phyloP scores from a whole-genome alignment of 1,139 yeast species.

The Candida glucosophila region DNA sequence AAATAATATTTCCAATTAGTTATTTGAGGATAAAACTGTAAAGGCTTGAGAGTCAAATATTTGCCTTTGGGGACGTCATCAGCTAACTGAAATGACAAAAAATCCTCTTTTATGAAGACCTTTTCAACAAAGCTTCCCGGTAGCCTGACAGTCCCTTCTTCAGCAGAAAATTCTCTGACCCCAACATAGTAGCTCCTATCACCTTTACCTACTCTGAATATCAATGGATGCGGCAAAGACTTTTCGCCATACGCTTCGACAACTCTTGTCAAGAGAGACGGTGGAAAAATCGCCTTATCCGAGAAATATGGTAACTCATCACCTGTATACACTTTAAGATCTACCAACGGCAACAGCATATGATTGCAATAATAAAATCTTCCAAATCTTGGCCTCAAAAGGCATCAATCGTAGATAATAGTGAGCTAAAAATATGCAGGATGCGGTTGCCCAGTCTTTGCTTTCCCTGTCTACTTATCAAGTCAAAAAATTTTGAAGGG shows the following conservation, averaged over 20 bases:
- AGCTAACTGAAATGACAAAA: constrained; percentile 15
- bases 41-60: constrained; percentile 33
- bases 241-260: constrained; percentile 13
- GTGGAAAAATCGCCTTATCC: constrained; percentile 42
- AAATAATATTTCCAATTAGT: constrained; percentile 48
- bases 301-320: constrained; percentile 19
- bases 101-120: no score
- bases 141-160: constrained; percentile 21
- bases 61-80: constrained; percentile 34
- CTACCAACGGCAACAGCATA: no score
- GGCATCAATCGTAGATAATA: no score
- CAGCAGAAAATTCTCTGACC: constrained; percentile 41
- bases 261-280: constrained; percentile 23
- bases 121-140: constrained; percentile 25
- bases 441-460: no score
- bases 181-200: constrained; percentile 25
- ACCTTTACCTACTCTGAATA: constrained; percentile 24
- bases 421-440: no score
- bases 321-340: no score
- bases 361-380: no score
- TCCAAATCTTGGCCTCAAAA: no score
- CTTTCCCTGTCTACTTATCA: no score
- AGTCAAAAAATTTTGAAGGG: no score
- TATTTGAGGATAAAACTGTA: constrained; percentile 33
- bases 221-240: constrained; percentile 43